Conservation (phyloP, 257 asterid genomes). For the Solanum infundibuliforme region DNA sequence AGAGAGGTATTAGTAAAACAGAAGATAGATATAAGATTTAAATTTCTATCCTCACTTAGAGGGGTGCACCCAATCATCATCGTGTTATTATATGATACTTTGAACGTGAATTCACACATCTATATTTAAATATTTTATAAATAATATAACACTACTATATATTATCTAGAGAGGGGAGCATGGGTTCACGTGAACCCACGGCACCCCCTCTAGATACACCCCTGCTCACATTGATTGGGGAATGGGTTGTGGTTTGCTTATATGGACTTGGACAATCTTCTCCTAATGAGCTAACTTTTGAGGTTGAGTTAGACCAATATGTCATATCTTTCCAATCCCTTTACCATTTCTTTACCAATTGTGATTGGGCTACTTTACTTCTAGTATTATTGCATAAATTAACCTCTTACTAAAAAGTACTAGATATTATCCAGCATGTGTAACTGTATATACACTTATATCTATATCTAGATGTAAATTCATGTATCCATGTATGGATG, state of each 20-base stretch:
- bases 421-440: not conserved
- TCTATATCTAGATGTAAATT: not conserved
- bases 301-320: not conserved
- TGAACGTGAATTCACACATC: no score
- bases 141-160: no score
- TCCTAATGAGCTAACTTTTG: not conserved
- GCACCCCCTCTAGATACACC: no score
- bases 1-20: no score
- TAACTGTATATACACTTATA: not conserved
- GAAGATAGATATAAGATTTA: no score
- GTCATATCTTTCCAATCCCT: not conserved
- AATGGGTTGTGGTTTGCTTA: not conserved
- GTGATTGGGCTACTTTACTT: not conserved
- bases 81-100: no score
- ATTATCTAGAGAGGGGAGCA: no score
- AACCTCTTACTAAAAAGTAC: not conserved
- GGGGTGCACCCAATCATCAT: no score
- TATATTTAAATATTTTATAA: no score
- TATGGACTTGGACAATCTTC: not conserved
- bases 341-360: not conserved
- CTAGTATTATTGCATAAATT: not conserved
- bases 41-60: no score
- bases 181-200: no score
- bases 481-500: not conserved
- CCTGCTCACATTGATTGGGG: not conserved